A percentile compares a stretch with the other conserved stretches of the same genome.
Evolutionary conservation across 75 land plant species (phyloP).

Genomic region (Chamaecyparis obtusa): DNA sequence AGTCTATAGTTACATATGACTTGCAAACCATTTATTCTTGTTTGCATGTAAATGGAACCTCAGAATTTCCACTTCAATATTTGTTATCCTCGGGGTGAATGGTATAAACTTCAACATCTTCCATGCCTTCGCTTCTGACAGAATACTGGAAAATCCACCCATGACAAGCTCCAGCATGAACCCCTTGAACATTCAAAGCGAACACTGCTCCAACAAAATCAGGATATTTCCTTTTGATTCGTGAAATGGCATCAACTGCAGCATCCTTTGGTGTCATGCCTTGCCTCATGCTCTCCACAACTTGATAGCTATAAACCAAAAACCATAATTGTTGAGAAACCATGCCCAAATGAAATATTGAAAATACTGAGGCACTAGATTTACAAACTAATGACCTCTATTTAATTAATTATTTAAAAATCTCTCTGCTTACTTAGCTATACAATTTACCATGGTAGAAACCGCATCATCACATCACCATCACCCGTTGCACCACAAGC

Average conservation of each 20-base stretch:
- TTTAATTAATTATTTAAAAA: background rate
- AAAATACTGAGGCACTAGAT: background rate
- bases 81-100: conserved; percentile 36
- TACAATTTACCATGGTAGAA: conserved; percentile 80
- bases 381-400: background rate
- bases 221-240: conserved; percentile 82
- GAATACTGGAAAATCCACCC: conserved; percentile 98
- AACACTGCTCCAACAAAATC: conserved; percentile 89
- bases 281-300: conserved; percentile 94
- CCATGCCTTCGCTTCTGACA: conserved; percentile 62
- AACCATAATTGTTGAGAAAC: background rate
- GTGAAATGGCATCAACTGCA: conserved; percentile 77
- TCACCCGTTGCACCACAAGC: conserved; percentile 99
- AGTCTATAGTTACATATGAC: background rate
- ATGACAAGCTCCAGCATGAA: conserved; percentile 94
- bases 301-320: conserved; percentile 78
- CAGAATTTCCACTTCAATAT: background rate
- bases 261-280: conserved; percentile 85
- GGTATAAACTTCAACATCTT: conserved; percentile 77
- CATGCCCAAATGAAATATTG: conserved; percentile 1
- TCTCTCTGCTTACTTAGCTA: background rate
- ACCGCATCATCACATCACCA: conserved; percentile 99
- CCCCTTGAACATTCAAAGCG: conserved; percentile 72
- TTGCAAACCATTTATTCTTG: background rate
- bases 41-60: background rate